phyloP scores from a whole-genome alignment of 1,139 yeast species.

The Pichiaceae sp. region DNA sequence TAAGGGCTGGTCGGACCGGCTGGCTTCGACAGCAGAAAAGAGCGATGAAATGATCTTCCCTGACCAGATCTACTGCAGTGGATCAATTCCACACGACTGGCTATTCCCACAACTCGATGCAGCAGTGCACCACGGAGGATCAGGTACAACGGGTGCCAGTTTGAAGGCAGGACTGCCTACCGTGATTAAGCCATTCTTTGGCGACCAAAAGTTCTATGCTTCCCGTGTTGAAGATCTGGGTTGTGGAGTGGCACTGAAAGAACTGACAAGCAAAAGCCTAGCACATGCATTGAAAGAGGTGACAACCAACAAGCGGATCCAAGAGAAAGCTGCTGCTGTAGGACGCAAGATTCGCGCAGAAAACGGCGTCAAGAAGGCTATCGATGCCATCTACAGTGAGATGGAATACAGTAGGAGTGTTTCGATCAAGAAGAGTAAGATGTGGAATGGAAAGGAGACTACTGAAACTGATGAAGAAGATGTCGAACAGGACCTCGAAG shows the following conservation, averaged over 20 bases:
- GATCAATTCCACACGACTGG: slow-evolving; percentile 90
- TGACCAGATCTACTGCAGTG: slow-evolving; percentile 56
- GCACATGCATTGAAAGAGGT: slow-evolving; percentile 62
- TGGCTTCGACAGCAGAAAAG: slow-evolving; percentile 27
- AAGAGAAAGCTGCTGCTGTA: slow-evolving; percentile 52
- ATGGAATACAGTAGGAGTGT: slow-evolving; percentile 65
- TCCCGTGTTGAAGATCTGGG: slow-evolving; percentile 81
- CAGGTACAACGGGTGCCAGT: slow-evolving; percentile 95
- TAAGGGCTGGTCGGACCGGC: slow-evolving; percentile 91
- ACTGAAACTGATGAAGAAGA: slow-evolving; percentile 1
- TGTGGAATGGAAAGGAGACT: slow-evolving; percentile 2
- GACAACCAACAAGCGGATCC: slow-evolving; percentile 58
- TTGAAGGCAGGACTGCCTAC: slow-evolving; percentile 83
- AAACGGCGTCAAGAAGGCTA: slow-evolving; percentile 73
- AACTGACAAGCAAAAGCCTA: slow-evolving; percentile 56
- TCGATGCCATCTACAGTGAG: slow-evolving; percentile 67
- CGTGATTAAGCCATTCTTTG: slow-evolving; percentile 88
- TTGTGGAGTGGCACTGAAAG: slow-evolving; percentile 67
- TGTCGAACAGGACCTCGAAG: neutral
- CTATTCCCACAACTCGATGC: slow-evolving; percentile 82
- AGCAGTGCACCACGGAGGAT: slow-evolving; percentile 96
- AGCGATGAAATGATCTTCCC: slow-evolving; percentile 47
- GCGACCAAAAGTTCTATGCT: slow-evolving; percentile 92
- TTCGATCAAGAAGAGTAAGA: slow-evolving; percentile 24
- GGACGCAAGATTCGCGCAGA: slow-evolving; percentile 60